A percentile compares a stretch with the other conserved stretches of the same genome.
phyloP scores from a whole-genome alignment of 768 basidiomycete species.

The Amyloporia xantha region DNA sequence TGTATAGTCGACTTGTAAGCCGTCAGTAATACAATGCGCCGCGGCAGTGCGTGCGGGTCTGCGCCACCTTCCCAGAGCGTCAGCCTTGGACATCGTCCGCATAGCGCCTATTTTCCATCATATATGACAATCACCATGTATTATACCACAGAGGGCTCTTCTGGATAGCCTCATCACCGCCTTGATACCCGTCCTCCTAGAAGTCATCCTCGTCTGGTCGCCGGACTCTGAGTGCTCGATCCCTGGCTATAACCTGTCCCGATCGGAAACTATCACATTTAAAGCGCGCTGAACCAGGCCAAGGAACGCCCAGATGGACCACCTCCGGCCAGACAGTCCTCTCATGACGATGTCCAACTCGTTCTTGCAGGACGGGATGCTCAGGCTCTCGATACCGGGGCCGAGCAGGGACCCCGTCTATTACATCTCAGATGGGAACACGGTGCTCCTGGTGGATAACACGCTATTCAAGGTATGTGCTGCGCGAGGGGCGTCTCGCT shows the following conservation, averaged over 20 bases:
- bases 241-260: background rate
- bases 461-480: slow-evolving; percentile 59
- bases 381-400: slow-evolving; percentile 24
- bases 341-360: slow-evolving; percentile 27
- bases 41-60: no score
- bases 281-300: background rate
- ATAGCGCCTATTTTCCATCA: no score
- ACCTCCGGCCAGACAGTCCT: slow-evolving; percentile 24
- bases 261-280: background rate
- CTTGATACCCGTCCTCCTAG: no score
- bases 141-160: no score
- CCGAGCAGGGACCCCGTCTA: slow-evolving; percentile 31
- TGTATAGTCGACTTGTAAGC: no score
- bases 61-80: no score
- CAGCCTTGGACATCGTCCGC: no score
- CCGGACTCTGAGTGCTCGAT: no score
- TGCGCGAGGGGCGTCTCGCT: background rate
- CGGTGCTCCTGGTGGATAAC: slow-evolving; percentile 54
- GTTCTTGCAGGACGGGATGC: slow-evolving; percentile 25
- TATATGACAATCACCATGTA: no score
- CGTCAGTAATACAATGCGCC: no score
- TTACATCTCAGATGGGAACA: slow-evolving; percentile 69
- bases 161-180: no score
- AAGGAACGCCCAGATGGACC: slow-evolving; percentile 14
- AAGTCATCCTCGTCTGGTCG: no score